phyloP scores from a whole-genome alignment of 352 stramenopile species.

The Globisporangium parvum region DNA sequence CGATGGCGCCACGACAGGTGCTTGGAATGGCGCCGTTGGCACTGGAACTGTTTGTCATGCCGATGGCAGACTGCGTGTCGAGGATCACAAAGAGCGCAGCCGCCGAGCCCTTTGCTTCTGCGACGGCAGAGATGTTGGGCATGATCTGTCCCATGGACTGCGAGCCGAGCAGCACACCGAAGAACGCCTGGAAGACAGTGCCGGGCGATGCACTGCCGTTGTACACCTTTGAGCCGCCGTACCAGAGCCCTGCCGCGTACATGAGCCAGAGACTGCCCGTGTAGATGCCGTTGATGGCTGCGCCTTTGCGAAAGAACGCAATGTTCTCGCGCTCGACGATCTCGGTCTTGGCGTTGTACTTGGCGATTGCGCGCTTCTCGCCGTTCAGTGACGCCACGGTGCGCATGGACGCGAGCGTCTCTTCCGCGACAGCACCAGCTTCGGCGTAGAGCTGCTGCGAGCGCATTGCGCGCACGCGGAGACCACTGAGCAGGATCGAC shows the following conservation, averaged over 20 bases:
- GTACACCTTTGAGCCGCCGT: constrained; percentile 35
- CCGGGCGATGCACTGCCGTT: constrained; percentile 22
- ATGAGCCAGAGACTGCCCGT: constrained; percentile 35
- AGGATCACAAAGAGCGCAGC: constrained; percentile 43
- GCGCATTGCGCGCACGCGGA: constrained; percentile 14
- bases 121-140: constrained; percentile 34
- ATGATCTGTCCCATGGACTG: constrained; percentile 36
- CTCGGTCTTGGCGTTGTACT: constrained; percentile 23
- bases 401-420: constrained; percentile 51
- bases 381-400: constrained; percentile 42
- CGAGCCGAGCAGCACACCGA: constrained; percentile 37
- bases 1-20: constrained; percentile 27
- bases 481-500: constrained; percentile 20
- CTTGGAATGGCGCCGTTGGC: constrained; percentile 19
- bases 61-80: constrained; percentile 36
- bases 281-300: constrained; percentile 27
- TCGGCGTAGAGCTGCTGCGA: constrained; percentile 44
- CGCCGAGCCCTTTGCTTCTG: constrained; percentile 29
- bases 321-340: constrained; percentile 29
- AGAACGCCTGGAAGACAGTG: constrained; percentile 37
- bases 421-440: constrained; percentile 43
- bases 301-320: constrained; percentile 13
- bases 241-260: constrained; percentile 42
- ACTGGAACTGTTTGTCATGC: constrained; percentile 14
- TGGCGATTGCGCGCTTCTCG: constrained; percentile 35